These are phyloP conservation scores for Cryphonectria nitschkei DNA, from an alignment of 2,329 filamentous ascomycete species.

Conservation along the genomic window DNA sequence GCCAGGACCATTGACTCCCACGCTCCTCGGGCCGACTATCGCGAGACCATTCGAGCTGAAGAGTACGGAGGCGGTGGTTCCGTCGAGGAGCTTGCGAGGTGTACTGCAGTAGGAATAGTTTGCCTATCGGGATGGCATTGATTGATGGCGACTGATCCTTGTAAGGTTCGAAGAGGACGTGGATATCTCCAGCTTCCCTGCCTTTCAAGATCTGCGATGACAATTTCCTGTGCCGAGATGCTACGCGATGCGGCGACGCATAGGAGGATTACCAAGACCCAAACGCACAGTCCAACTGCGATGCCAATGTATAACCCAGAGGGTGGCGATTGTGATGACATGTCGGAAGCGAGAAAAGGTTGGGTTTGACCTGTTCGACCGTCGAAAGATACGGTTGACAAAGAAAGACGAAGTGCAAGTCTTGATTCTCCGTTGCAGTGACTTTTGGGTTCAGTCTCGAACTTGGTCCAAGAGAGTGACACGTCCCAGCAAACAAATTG, in stretches of 20 bases:
- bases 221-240: background rate
- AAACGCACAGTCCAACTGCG: background rate
- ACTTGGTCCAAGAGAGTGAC: background rate
- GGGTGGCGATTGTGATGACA: background rate
- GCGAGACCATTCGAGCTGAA: background rate
- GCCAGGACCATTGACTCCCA: background rate
- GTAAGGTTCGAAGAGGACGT: background rate
- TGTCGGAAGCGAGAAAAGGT: background rate
- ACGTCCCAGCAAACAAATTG: background rate
- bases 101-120: background rate
- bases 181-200: background rate
- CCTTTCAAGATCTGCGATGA: background rate
- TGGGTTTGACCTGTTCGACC: background rate
- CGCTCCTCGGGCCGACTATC: background rate
- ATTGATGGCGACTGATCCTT: background rate
- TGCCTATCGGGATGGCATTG: background rate
- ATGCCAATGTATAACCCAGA: background rate
- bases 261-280: background rate
- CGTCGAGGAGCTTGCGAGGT: background rate
- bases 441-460: background rate
- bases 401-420: background rate
- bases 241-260: background rate
- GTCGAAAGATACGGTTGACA: background rate
- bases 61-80: background rate
- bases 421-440: background rate